Conservation (phyloP, 1,284 basidiomycete species). For the Tilletia indica region DNA sequence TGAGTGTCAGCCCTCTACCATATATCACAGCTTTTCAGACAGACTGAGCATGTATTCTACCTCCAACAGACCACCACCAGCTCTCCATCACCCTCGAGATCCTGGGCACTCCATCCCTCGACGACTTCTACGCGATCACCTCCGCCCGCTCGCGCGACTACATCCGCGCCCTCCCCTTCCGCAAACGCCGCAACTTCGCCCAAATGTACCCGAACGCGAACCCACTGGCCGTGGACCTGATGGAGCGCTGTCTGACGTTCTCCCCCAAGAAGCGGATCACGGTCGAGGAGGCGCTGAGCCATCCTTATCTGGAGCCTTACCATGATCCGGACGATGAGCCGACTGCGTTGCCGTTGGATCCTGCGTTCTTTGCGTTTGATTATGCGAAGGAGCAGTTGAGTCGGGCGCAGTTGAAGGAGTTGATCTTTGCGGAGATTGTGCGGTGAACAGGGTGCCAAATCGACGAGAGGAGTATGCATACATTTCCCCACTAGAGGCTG, state of each 20-base stretch:
- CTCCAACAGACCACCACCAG: constrained; percentile 58
- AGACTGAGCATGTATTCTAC: neutral
- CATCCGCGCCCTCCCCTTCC: constrained; percentile 85
- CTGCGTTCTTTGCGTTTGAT: constrained; percentile 46
- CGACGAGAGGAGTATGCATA: too few relatives aligned
- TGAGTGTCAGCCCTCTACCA: constrained; percentile 21
- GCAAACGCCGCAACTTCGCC: constrained; percentile 76
- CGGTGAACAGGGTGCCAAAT: neutral
- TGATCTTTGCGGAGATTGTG: constrained; percentile 50
- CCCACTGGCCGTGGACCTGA: constrained; percentile 80
- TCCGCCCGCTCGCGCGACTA: constrained; percentile 83
- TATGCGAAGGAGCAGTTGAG: constrained; percentile 57
- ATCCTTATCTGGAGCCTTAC: constrained; percentile 51
- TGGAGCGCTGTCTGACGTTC: constrained; percentile 81
- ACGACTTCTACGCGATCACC: constrained; percentile 68
- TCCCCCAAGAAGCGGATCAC: constrained; percentile 46
- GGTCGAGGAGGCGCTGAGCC: constrained; percentile 50
- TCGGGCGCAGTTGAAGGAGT: constrained; percentile 54
- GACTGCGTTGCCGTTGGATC: constrained; percentile 36
- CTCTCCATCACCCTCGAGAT: constrained; percentile 65
- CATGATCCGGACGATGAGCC: constrained; percentile 53
- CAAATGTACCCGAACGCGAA: constrained; percentile 78
- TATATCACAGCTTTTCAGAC: neutral
- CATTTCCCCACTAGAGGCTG: too few relatives aligned
- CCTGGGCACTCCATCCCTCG: constrained; percentile 64